Percentiles rank a stretch among this genome's conserved stretches.
These are phyloP conservation scores for Puccinia horiana DNA, from an alignment of 1,284 basidiomycete species.

Conservation along the genomic window DNA sequence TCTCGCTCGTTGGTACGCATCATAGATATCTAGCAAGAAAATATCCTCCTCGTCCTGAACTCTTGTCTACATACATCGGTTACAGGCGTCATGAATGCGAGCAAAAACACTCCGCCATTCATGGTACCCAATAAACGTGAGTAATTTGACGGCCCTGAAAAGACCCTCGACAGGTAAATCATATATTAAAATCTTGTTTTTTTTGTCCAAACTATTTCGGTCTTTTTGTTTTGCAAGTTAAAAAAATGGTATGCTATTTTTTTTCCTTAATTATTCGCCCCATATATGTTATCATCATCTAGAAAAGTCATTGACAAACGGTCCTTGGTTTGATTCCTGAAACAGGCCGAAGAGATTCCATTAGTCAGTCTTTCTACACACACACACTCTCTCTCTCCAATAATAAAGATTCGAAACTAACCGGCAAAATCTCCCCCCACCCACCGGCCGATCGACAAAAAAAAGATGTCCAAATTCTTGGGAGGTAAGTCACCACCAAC, in stretches of 20 bases:
- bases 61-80: neutral
- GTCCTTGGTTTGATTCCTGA: neutral
- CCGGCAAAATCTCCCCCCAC: neutral
- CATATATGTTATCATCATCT: neutral
- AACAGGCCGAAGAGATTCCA: slow-evolving; percentile 16
- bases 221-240: neutral
- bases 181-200: neutral
- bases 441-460: no score
- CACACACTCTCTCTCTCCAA: neutral
- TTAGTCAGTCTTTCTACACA: neutral
- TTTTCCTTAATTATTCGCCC: neutral
- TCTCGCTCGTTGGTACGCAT: slow-evolving; percentile 27
- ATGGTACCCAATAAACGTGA: slow-evolving; percentile 39
- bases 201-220: neutral
- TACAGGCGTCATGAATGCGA: slow-evolving; percentile 29
- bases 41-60: neutral
- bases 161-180: neutral
- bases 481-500: neutral
- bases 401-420: neutral
- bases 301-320: neutral
- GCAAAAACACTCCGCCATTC: slow-evolving; percentile 30
- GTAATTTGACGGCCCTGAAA: neutral
- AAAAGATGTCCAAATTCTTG: slow-evolving; percentile 34
- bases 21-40: neutral
- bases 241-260: neutral